Evolutionary conservation across 2,329 filamentous ascomycete species (phyloP), one percentile per base, ranked within the genome.

Genomic region (Colletotrichum orbiculare): DNA sequence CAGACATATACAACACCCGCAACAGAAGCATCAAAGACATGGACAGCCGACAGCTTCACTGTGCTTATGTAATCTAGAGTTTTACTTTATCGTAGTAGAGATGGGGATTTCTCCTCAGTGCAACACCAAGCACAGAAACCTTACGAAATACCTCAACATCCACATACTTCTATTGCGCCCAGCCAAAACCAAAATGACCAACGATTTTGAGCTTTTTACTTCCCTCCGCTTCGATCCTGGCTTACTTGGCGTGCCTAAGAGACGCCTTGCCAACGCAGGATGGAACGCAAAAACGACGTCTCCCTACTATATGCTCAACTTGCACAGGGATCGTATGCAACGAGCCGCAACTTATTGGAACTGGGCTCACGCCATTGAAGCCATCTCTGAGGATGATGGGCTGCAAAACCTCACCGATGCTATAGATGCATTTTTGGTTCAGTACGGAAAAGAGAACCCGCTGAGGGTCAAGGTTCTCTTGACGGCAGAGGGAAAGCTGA

Each of bases 321-420:
- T 90, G 70, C 94, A 97, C 75, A 87, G 88, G 49, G 91, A 94
- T 74, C 90, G 94, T 57, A 85, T 97, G 74, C 81, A 93, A n/a
- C 84, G 80, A 61, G 88, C 87, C 12, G 87, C 87, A 6, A 75
- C 71, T 6, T 74, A 89, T 69, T 91, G 86, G 80, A 72, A 76
- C 6, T 90, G 87, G 87, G 70, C 76, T 2, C 66, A 72, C 4
- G 87, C 83, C 0, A 69, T 84, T 9, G 71, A 78, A 1, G 67
- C 70, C 4, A 76, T 90, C 7, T 72, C 77, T 0, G 87, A 85
- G 1, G 71, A 79, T 0, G 64, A 71, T 1, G 87, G 85, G 0
- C 73, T 90, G 15, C 64, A 71, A 3, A 71, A 70, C 2, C 72
- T 90, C 0, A 64, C 68, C 6, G 67, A 67, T 3, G 54, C 72